Conservation (phyloP, 148 eudicot genomes). For the Amaranthus palmeri region DNA sequence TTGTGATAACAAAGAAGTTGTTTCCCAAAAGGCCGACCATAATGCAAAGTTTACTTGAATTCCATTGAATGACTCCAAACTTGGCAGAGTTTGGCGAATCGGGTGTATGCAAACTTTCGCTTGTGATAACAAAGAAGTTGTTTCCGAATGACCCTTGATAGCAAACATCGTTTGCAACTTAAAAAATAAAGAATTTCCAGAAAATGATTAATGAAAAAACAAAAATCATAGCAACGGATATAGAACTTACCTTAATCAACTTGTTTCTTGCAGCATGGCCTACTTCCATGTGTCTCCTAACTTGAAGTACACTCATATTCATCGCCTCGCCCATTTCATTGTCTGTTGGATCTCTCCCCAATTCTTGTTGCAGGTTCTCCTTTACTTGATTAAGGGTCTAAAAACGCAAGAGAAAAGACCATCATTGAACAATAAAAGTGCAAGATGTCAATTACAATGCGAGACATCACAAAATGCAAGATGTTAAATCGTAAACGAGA, state of each 20-base stretch:
- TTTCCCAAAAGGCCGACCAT: too few relatives aligned
- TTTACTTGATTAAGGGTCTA: slow-evolving; percentile 61
- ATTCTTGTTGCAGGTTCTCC: slow-evolving; percentile 50
- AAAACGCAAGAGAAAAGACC: background rate
- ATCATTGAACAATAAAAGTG: background rate
- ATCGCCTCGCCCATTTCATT: slow-evolving; percentile 63
- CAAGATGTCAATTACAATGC: background rate
- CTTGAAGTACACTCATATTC: slow-evolving; percentile 47
- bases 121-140: too few relatives aligned
- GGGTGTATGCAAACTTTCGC: too few relatives aligned
- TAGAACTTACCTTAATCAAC: slow-evolving; percentile 62
- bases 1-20: too few relatives aligned
- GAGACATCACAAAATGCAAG: background rate
- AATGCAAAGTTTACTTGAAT: too few relatives aligned
- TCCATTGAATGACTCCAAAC: too few relatives aligned
- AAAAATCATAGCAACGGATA: background rate
- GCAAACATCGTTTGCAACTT: too few relatives aligned
- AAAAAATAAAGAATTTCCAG: too few relatives aligned
- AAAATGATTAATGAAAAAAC: background rate
- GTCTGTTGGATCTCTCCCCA: slow-evolving; percentile 73
- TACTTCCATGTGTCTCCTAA: slow-evolving; percentile 51
- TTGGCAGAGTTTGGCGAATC: too few relatives aligned
- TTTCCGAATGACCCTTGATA: too few relatives aligned
- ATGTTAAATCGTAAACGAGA: background rate
- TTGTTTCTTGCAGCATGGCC: slow-evolving; percentile 90